phyloP scores from a whole-genome alignment of 352 stramenopile species.

The Globisporangium rhizosaccharum region DNA sequence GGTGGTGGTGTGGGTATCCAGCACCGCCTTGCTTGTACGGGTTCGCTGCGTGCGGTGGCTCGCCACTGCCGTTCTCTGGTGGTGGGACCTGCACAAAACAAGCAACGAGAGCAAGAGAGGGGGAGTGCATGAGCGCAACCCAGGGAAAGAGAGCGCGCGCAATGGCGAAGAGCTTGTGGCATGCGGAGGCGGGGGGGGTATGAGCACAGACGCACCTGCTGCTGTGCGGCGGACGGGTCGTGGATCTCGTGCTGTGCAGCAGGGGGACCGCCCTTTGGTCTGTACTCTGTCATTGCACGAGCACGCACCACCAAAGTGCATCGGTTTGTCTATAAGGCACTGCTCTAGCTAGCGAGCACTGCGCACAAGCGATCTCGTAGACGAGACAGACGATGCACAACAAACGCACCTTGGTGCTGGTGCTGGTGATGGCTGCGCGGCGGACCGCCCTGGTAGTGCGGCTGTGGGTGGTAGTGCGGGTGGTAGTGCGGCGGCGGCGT shows the following conservation, averaged over 20 bases:
- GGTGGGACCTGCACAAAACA: background rate
- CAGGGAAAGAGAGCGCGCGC: too few relatives aligned
- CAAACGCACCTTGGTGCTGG: slow-evolving; percentile 27
- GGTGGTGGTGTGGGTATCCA: slow-evolving; percentile 6
- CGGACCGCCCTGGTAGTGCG: slow-evolving; percentile 21
- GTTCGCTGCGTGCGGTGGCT: slow-evolving; percentile 2
- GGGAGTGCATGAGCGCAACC: too few relatives aligned
- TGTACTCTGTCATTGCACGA: slow-evolving; percentile 10
- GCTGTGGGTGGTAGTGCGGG: slow-evolving; percentile 19
- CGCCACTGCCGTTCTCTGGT: slow-evolving; percentile 5
- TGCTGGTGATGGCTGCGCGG: slow-evolving; percentile 37
- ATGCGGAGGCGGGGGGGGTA: too few relatives aligned
- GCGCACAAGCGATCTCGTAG: background rate
- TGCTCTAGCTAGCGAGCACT: background rate
- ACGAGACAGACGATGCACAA: background rate
- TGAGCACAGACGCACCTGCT: slow-evolving; percentile 5
- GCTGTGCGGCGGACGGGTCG: slow-evolving; percentile 2
- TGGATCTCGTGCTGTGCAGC: slow-evolving; percentile 11
- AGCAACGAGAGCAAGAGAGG: too few relatives aligned
- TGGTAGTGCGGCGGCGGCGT: slow-evolving; percentile 3
- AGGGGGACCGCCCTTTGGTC: slow-evolving; percentile 9
- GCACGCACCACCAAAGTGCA: background rate
- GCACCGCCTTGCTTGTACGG: slow-evolving; percentile 14
- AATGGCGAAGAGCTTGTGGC: too few relatives aligned
- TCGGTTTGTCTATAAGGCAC: background rate